phyloP scores from a whole-genome alignment of 1,284 basidiomycete species.

The Malassezia obtusa region DNA sequence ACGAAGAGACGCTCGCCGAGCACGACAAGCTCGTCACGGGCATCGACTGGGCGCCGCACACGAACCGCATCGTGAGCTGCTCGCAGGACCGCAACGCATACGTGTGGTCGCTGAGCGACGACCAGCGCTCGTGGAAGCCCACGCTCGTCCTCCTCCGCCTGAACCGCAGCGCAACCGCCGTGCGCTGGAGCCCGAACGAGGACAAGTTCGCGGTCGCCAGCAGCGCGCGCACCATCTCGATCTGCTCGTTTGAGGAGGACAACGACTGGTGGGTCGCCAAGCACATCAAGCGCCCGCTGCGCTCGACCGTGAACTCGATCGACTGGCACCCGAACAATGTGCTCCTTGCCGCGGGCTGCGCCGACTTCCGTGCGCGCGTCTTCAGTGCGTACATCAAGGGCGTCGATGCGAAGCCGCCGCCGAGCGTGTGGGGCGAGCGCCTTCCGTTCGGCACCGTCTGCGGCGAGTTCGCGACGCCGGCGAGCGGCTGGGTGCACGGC shows the following conservation, averaged over 20 bases:
- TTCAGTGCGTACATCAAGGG: constrained; percentile 99
- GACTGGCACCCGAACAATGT: constrained; percentile 99
- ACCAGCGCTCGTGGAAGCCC: constrained; percentile 79
- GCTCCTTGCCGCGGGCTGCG: constrained; percentile 81
- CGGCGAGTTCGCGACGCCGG: constrained; percentile 76
- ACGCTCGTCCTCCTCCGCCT: constrained; percentile 90
- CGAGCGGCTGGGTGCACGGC: constrained; percentile 92
- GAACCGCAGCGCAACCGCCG: constrained; percentile 89
- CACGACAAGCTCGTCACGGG: constrained; percentile 97
- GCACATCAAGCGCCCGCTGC: constrained; percentile 90
- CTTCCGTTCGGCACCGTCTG: constrained; percentile 96
- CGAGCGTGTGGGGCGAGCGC: constrained; percentile 91
- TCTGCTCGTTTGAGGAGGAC: constrained; percentile 47
- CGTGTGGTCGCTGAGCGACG: constrained; percentile 78
- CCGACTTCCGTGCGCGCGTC: constrained; percentile 93
- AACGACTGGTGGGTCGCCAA: constrained; percentile 99
- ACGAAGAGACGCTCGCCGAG: constrained; percentile 73
- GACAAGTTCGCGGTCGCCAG: constrained; percentile 98
- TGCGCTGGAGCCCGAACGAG: constrained; percentile 92
- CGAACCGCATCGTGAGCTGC: constrained; percentile 94
- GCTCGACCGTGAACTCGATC: constrained; percentile 81
- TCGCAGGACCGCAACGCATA: constrained; percentile 98
- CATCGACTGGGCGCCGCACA: constrained; percentile 94
- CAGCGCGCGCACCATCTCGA: constrained; percentile 58
- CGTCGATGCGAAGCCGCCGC: constrained; percentile 78